Base-by-base conservation (phyloP, 116 monocot species). In the Phalaenopsis hybrid region DNA sequence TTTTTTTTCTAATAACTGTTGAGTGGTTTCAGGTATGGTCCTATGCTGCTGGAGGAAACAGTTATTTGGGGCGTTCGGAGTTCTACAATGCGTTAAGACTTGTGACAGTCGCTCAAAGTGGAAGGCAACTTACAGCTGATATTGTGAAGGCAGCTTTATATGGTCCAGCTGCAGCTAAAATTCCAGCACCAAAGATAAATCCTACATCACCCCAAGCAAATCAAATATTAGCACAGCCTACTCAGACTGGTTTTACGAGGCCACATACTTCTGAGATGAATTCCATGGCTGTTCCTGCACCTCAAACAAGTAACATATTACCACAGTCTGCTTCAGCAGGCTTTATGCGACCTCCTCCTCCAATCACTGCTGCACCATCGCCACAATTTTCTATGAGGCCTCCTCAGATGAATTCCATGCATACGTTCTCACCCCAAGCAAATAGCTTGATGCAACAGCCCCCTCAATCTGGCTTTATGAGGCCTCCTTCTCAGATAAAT, bases 31-130 rank as follows among this genome's bases (percentile, higher is more conserved):
- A 31, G 48, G 88, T 97, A 80, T 97, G 97, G 97, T 90, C 73
- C 37, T 82, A 89, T 83, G 91, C 94, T 84, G 91, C 94, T 69
- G 89, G 94, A 88, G 83, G 84, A 70, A 93, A 85, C 25, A 85
- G 84, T 81, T 97, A 77, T 81, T 93, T 97, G 81, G 97, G 91
- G 15, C 97, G 97, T 43, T 44, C 78, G 52, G 97, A 97, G 67
- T 97, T 97, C 83, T 93, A 85, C 82, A 94, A 97, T 87, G 88
- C 86, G 44, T 52, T 97, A 82, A 91, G 84, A 80, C 93, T 97
- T 84, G 94, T 93, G 17, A 97, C 94, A 23, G 97, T 97, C 43
- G 94, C 97, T 12, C 97, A 97, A 81, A 90, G 86, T 74, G 94
- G 97, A 0, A 83, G 90, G 21, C 81, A 89, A 86, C 85, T 97